phyloP scores from a whole-genome alignment of 495 filamentous ascomycete genomes.

The Talaromyces borbonicus region DNA sequence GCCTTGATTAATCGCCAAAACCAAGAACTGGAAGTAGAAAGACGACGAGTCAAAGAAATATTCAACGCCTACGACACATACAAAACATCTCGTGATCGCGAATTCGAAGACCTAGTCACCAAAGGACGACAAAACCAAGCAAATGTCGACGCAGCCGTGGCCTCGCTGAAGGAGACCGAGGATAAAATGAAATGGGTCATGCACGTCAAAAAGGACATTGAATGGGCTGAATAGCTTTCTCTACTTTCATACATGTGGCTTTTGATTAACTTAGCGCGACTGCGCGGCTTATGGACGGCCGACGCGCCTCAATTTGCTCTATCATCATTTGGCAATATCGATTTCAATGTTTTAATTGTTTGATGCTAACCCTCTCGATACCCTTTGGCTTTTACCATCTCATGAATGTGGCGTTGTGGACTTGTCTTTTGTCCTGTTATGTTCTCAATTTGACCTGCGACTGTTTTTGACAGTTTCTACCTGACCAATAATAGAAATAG shows the following conservation, averaged over 20 bases:
- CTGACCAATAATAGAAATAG: no score
- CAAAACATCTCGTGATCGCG: constrained; percentile 51
- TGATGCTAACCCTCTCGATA: not conserved
- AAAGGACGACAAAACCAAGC: constrained; percentile 43
- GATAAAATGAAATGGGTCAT: constrained; percentile 61
- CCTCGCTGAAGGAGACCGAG: constrained; percentile 51
- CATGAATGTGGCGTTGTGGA: not conserved
- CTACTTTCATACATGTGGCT: no score
- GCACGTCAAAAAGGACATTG: constrained; percentile 49
- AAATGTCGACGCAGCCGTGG: constrained; percentile 44
- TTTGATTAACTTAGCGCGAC: no score
- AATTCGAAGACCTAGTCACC: constrained; percentile 45
- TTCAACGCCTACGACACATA: constrained; percentile 48
- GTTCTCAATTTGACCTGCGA: no score
- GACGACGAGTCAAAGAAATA: constrained; percentile 51
- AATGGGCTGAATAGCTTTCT: constrained; percentile 33
- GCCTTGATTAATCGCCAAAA: constrained; percentile 61
- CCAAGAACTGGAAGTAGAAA: constrained; percentile 49
- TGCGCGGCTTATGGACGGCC: no score
- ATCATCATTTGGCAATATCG: no score
- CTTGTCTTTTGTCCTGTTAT: no score
- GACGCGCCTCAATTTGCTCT: no score
- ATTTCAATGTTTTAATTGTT: no score
- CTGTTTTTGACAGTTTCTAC: no score
- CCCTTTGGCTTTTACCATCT: not conserved